Evolutionary conservation across 441 rosid genomes (phyloP), one percentile per base, ranked within the genome.

Genomic region (Cnidoscolus chayamansa): DNA sequence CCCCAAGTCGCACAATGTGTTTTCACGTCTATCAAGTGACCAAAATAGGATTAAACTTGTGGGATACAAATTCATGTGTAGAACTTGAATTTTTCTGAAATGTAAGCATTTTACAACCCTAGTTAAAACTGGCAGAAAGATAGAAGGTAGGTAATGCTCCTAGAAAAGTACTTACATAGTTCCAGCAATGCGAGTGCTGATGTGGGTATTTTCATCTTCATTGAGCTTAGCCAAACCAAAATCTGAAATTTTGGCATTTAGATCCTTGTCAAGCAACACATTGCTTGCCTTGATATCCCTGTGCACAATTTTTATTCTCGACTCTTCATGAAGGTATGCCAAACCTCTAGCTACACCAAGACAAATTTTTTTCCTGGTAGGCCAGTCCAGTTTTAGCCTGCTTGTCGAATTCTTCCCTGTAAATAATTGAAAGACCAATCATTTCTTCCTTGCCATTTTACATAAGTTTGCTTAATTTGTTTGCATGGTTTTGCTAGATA

Each of bases 241-340:
- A 76, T 91, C 95, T 13, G 97, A 91, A 77, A 91, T 91, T 76
- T 91, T 91, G 5, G 97, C 87, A 53, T 86, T 89, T 37, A 91
- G 81, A 76, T 89, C 83, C 79, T 86, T 84, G 68, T 91, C 94
- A 25, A 91, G 90, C 71, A 91, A 83, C 71, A 91, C 90, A 47
- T 91, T 91, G 86, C 97, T 89, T 0, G 93, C 84, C 86, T 91
- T 91, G 67, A 89, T 91, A 82, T 91, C 97, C 77, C 97, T 79
- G 68, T 91, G 98, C 78, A 90, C 97, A 72, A 94, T 88, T 81
- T 86, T 94, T 78, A 94, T 84, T 68, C 79, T 81, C 0, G 98
- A 94, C 65, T 94, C 98, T 79, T 82, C 97, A 40, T 94, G 98
- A 68, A 94, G 97, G 82, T 82, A 90, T 63, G 84, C 84, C 73